A percentile compares a stretch with the other conserved stretches of the same genome.
Conservation (phyloP, 768 basidiomycete species). For the Myochromella boudieri region DNA sequence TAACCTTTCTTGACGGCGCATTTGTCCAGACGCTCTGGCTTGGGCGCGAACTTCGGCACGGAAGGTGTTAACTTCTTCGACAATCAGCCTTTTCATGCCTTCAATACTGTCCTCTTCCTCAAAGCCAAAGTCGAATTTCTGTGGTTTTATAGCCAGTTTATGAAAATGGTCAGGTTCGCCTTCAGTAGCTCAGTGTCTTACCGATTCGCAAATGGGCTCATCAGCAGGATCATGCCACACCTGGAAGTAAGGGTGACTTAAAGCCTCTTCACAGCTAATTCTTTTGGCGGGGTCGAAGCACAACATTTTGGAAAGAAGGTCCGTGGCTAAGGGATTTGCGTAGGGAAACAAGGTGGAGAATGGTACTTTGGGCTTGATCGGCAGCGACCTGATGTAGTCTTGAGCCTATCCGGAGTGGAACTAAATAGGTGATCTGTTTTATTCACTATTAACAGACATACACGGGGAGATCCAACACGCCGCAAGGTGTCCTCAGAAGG, state of each 20-base stretch:
- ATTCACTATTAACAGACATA: constrained; percentile 32
- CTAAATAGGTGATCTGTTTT: background rate
- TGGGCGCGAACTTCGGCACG: constrained; percentile 88
- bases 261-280: constrained; percentile 93
- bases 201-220: constrained; percentile 82
- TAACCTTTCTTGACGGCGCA: constrained; percentile 78
- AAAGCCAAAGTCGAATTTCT: constrained; percentile 96
- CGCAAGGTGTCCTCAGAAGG: constrained; percentile 96
- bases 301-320: constrained; percentile 87
- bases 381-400: constrained; percentile 97
- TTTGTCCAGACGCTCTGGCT: constrained; percentile 67
- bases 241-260: constrained; percentile 91
- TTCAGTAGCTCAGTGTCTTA: constrained; percentile 29
- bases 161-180: background rate
- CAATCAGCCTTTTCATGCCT: constrained; percentile 95
- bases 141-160: constrained; percentile 1
- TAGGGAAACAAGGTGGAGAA: constrained; percentile 91
- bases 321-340: constrained; percentile 92
- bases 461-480: constrained; percentile 92
- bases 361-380: constrained; percentile 93
- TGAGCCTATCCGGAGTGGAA: constrained; percentile 61
- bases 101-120: constrained; percentile 96
- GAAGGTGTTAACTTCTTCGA: constrained; percentile 90
- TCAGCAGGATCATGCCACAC: constrained; percentile 99
- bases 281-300: constrained; percentile 96